Base-by-base conservation (phyloP, 139 green algal genomes). In the Limnomonas spitsbergensis region DNA sequence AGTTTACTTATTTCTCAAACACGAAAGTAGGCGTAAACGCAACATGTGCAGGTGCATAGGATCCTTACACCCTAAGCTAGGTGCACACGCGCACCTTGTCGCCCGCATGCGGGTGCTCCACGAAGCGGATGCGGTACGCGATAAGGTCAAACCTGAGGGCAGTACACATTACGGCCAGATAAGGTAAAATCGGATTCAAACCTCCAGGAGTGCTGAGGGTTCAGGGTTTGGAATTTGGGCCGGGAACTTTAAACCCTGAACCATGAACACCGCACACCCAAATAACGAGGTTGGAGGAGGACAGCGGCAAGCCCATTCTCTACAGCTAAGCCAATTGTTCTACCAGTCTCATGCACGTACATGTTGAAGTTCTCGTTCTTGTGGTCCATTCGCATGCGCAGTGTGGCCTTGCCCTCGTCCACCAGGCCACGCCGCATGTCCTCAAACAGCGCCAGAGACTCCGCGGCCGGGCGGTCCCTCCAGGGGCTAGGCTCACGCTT, bases 11-110 rank as follows among this genome's bases (percentile, higher is more conserved):
- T n/a, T n/a, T n/a, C n/a, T n/a, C n/a, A n/a, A n/a, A n/a, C n/a
- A n/a, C n/a, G n/a, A n/a, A n/a, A n/a, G n/a, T n/a, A n/a, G n/a
- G n/a, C n/a, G n/a, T n/a, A n/a, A n/a, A n/a, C n/a, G n/a, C n/a
- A n/a, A n/a, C n/a, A n/a, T n/a, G n/a, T n/a, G n/a, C 24, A 38
- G 68, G 4, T 31, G 2, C 2, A 1, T 73, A 2, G 2, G 34
- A 3, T 2, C 32, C 4, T 29, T 42, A 56, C 53, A n/a, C 39
- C 69, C 68, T 76, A 89, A n/a, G 98, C 20, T 90, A 97, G 29
- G 96, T 96, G 87, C 99, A 99, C 83, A 99, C 96, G 90, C 94
- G 98, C 94, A 93, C 97, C 71, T 88, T 89, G 82, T 94, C 89
- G 27, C 94, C 93, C 0, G 90, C 91, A 53, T 97, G 90, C 4